These are phyloP conservation scores for Metschnikowia amazonensis DNA, from an alignment of 805 yeast genomes.

Conservation along the genomic window DNA sequence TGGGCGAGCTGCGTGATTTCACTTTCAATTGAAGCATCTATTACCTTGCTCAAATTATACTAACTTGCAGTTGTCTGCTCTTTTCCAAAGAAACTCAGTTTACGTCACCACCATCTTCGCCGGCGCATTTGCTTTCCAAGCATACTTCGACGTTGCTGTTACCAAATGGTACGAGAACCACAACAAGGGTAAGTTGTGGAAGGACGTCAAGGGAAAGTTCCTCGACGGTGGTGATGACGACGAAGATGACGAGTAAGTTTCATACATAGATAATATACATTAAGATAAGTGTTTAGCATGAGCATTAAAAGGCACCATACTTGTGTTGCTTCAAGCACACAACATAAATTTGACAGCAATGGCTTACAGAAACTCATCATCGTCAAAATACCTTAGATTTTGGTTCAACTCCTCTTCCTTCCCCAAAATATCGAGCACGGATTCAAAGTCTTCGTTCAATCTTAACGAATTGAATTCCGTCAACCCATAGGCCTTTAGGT, in stretches of 20 bases:
- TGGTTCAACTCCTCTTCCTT: constrained; percentile 2
- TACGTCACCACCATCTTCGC: constrained; percentile 80
- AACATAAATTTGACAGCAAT: too few species aligned
- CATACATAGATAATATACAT: constrained; percentile 2
- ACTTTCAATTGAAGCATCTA: background rate
- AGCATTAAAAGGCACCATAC: background rate
- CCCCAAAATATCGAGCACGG: constrained; percentile 9
- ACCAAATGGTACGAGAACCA: constrained; percentile 71
- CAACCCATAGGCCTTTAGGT: constrained; percentile 16
- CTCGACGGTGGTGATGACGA: constrained; percentile 48
- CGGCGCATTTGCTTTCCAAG: constrained; percentile 84
- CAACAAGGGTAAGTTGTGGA: constrained; percentile 85
- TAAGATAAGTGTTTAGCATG: background rate
- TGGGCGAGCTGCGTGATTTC: too few species aligned
- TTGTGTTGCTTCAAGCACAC: background rate
- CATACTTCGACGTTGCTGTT: constrained; percentile 62
- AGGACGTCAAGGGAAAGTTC: constrained; percentile 61
- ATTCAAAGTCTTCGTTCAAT: constrained; percentile 14
- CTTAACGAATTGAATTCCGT: constrained; percentile 10
- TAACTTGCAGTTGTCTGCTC: constrained; percentile 25
- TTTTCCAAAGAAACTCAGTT: constrained; percentile 79
- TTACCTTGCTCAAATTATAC: constrained; percentile 11
- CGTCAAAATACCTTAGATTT: background rate
- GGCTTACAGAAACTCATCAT: background rate
- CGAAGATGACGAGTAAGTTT: constrained; percentile 49